Percentiles rank a stretch among this genome's conserved stretches.
phyloP scores from a whole-genome alignment of 129 eudicot genomes.

The Flaveria robusta region DNA sequence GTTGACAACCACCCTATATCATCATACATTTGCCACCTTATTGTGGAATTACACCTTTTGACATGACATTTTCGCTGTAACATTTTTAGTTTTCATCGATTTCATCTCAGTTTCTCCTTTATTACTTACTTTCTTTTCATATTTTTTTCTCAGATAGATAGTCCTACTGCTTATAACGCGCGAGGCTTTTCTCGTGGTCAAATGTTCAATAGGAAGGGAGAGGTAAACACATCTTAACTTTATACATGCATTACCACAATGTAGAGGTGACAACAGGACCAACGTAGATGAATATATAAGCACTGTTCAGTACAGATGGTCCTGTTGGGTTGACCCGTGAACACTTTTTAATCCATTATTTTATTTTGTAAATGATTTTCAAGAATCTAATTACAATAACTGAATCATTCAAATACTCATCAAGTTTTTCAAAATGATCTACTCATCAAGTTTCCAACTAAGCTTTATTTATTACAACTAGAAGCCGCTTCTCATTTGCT shows the following conservation, averaged over 20 bases:
- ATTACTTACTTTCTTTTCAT: neutral
- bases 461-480: neutral
- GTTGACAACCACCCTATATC: slow-evolving; percentile 8
- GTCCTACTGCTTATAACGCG: slow-evolving; percentile 73
- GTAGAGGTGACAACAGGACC: slow-evolving; percentile 11
- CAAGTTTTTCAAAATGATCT: neutral
- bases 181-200: slow-evolving; percentile 80
- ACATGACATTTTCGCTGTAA: neutral
- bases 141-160: slow-evolving; percentile 50
- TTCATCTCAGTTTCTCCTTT: slow-evolving; percentile 15
- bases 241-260: neutral
- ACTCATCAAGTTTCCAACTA: no score
- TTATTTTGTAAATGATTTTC: neutral
- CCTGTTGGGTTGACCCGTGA: neutral
- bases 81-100: neutral
- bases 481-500: no score
- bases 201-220: slow-evolving; percentile 84
- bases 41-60: neutral
- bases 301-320: neutral
- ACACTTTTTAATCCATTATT: slow-evolving; percentile 3
- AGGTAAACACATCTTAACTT: slow-evolving; percentile 52
- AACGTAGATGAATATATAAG: neutral
- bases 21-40: neutral
- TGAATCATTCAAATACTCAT: neutral
- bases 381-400: neutral